A percentile compares a stretch with the other conserved stretches of the same genome.
phyloP scores from a whole-genome alignment of 352 stramenopile genomes.

The Phytopythium cucurbitacearum region DNA sequence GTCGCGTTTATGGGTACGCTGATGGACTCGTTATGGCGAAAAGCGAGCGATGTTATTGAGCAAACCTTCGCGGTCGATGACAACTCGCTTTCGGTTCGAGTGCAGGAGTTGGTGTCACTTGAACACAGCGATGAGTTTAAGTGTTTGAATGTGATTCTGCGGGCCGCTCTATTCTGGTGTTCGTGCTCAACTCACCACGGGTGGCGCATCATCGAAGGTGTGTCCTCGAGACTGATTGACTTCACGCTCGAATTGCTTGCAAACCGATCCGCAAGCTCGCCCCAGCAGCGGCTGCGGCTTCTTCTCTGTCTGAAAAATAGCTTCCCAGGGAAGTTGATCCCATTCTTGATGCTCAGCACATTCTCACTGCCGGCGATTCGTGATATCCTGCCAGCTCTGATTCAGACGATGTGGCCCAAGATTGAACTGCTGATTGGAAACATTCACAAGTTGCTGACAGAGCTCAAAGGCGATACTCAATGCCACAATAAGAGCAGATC shows the following conservation, averaged over 20 bases:
- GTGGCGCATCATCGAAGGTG: constrained; percentile 54
- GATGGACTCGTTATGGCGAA: constrained; percentile 43
- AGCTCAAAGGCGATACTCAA: neutral
- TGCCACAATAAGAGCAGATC: neutral
- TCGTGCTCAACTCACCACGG: constrained; percentile 34
- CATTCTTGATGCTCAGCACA: constrained; percentile 65
- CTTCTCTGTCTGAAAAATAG: constrained; percentile 43
- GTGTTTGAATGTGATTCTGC: constrained; percentile 74
- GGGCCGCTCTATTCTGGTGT: constrained; percentile 74
- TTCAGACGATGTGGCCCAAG: constrained; percentile 41
- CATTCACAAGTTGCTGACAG: constrained; percentile 14
- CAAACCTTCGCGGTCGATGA: constrained; percentile 5
- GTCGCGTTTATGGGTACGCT: constrained; percentile 55
- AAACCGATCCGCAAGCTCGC: constrained; percentile 10
- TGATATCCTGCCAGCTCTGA: constrained; percentile 26
- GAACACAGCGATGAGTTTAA: constrained; percentile 65
- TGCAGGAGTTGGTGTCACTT: constrained; percentile 36
- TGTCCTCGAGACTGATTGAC: constrained; percentile 47
- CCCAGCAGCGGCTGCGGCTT: constrained; percentile 13
- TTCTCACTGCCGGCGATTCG: constrained; percentile 61
- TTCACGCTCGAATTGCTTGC: constrained; percentile 40
- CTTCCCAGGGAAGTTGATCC: constrained; percentile 69
- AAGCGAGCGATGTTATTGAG: constrained; percentile 18
- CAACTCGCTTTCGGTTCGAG: neutral
- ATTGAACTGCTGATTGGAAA: constrained; percentile 28